Base-by-base conservation (phyloP, 2,329 filamentous ascomycete species). In the Elsinoe perseae region DNA sequence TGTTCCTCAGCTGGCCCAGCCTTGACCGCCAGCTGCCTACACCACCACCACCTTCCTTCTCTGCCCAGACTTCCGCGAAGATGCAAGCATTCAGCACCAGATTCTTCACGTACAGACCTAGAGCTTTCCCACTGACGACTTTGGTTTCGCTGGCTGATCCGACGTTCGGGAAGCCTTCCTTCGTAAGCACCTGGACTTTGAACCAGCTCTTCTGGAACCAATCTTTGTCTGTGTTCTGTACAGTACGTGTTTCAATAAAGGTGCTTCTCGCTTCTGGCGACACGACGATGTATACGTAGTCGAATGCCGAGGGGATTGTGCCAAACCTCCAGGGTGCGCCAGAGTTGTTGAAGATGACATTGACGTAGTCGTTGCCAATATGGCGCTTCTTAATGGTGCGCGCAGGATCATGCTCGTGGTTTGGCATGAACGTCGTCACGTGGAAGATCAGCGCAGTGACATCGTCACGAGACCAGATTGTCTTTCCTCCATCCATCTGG, bases 341-440 rank as follows among this genome's bases (percentile, higher is more conserved):
- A 1, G 91, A 96, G 65, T 95, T 89, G 69, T 98, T 98, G 78
- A 95, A 98, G 57, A 98, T 86, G 63, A 98, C 95, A 68, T 95
- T 97, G 67, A 98, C 93, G 69, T 89, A 95, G 70, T 97, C 93
- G 67, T 98, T 98, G 57, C 93, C 93, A 59, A 97, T 93, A 66
- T 97, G 95, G 2, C 84, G 80, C 72, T 98, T 98, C 75, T 98
- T 98, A 69, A 83, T 80, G 38, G 61, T 63, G 21, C 86, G 89
- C 60, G 82, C 79, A 8, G 86, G 81, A 64, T 95, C 90, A 27
- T 82, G 79, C 55, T 89, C 83, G 12, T 85, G 75, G 66, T 95
- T 81, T 1, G 93, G 93, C 93, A 98, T 98, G 78, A 97, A 90
- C 3, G 92, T 98, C 4, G 88, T 89, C 56, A 97, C 85, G 68